These are phyloP conservation scores for Citrus glauca DNA, from an alignment of 345 rosid species.

Conservation along the genomic window DNA sequence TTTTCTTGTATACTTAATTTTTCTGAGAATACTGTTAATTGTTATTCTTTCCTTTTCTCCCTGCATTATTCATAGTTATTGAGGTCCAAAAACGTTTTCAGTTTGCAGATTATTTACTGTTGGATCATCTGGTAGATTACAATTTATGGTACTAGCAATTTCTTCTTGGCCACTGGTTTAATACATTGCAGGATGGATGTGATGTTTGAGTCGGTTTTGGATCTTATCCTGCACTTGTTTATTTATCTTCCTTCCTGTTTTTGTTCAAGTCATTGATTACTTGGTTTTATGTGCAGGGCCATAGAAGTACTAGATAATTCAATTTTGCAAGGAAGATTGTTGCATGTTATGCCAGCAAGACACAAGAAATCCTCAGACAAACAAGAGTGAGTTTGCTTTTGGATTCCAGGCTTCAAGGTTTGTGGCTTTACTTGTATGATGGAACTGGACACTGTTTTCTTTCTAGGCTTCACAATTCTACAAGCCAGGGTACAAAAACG, in stretches of 20 bases:
- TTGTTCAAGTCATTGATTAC: background rate
- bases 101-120: background rate
- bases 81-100: background rate
- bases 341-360: constrained; percentile 83
- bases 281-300: constrained; percentile 55
- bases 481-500: constrained; percentile 45
- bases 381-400: constrained; percentile 45
- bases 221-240: background rate
- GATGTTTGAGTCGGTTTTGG: background rate
- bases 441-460: constrained; percentile 11
- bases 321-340: constrained; percentile 83
- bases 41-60: background rate
- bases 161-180: background rate
- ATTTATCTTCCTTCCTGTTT: background rate
- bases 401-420: constrained; percentile 2
- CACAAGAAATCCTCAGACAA: constrained; percentile 43
- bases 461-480: constrained; percentile 29
- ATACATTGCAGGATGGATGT: background rate
- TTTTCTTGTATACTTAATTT: background rate
- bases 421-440: background rate
- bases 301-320: constrained; percentile 68
- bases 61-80: background rate
- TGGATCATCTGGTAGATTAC: background rate
- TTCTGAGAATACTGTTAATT: background rate
- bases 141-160: background rate